Evolutionary conservation across 169 alveolate genomes (phyloP).

Genomic region (Plasmodium sp.): DNA sequence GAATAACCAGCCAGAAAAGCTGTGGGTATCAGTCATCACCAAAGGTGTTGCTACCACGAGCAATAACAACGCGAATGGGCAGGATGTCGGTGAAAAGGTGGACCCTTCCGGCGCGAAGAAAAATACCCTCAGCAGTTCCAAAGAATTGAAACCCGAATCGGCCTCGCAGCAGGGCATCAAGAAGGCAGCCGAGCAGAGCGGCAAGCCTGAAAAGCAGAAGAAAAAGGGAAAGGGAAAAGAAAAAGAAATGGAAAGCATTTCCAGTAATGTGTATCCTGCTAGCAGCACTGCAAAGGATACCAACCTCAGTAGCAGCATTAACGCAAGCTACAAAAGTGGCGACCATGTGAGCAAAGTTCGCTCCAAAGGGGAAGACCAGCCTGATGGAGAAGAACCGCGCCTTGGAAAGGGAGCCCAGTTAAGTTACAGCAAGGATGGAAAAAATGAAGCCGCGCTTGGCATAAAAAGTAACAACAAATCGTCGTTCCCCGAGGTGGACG

Average conservation of each 20-base stretch:
- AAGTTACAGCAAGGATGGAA: not conserved
- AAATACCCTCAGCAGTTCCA: conserved; percentile 8
- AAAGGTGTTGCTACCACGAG: conserved; percentile 23
- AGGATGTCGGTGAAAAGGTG: not conserved
- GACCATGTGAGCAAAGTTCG: not conserved
- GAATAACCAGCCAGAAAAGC: conserved; percentile 36
- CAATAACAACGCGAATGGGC: not conserved
- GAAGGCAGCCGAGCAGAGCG: not conserved
- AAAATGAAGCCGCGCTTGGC: not conserved
- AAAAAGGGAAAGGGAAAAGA: conserved; percentile 13
- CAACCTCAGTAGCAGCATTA: not conserved
- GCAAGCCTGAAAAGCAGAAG: conserved; percentile 19
- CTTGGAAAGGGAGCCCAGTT: not conserved
- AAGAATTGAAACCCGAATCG: conserved; percentile 43
- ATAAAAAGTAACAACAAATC: not conserved
- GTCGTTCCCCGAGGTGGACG: not conserved
- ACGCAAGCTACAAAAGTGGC: not conserved
- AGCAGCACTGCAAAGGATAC: not conserved
- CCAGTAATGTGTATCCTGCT: not conserved
- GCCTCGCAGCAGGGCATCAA: not conserved
- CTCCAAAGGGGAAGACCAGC: not conserved
- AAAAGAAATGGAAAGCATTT: not conserved
- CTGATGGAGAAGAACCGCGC: not conserved
- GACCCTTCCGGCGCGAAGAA: conserved; percentile 6
- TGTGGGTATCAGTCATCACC: conserved; percentile 61